Base-by-base conservation (phyloP, 345 rosid species). In the Alliaria petiolata region DNA sequence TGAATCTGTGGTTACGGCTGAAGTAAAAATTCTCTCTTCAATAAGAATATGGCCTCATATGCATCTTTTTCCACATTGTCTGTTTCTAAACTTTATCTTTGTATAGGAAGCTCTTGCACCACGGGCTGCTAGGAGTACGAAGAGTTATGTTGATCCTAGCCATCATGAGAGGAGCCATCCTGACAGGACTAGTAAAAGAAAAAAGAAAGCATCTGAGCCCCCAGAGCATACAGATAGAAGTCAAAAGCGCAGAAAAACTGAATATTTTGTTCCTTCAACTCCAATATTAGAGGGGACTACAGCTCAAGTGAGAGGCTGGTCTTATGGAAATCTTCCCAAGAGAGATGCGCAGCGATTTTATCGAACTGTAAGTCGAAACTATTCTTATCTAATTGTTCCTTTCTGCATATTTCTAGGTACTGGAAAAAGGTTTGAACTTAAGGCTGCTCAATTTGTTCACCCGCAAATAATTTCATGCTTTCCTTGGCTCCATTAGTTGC, bases 291-390 rank as follows among this genome's bases (percentile, higher is more conserved):
- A 92, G n/a, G 98, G 98, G 36, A 93, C 99, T 66, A 73, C 88
- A 58, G 96, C 86, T 67, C 99, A 95, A 89, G 98, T 88, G 62
- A 84, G 98, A 76, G 99, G 91, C 77, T 95, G 99, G 99, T 92
- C 96, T 46, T 78, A 84, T 42, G 98, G 98, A 78, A 95, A 92
- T 83, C 79, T 95, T 64, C 87, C 97, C 15, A 95, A 95, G 86
- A 88, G 96, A 85, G 98, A 95, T 80, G 97, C 99, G 16, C 83
- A 77, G 49, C 90, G 98, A 33, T 90, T 95, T 87, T 95, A 87
- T 69, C 96, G 98, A 62, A 88, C 90, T 80, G 99, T 95, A 84
- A 38, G 87, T 57, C 53, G 31, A 47, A 45, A 49, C 10, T 64
- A 13, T 47, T 40, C 25, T 31, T 20, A 49, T 64, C 40, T 26